Evolutionary conservation across 1,284 basidiomycete genomes (phyloP), one percentile per base, ranked within the genome.

Genomic region (Tylopilus orsonianus): DNA sequence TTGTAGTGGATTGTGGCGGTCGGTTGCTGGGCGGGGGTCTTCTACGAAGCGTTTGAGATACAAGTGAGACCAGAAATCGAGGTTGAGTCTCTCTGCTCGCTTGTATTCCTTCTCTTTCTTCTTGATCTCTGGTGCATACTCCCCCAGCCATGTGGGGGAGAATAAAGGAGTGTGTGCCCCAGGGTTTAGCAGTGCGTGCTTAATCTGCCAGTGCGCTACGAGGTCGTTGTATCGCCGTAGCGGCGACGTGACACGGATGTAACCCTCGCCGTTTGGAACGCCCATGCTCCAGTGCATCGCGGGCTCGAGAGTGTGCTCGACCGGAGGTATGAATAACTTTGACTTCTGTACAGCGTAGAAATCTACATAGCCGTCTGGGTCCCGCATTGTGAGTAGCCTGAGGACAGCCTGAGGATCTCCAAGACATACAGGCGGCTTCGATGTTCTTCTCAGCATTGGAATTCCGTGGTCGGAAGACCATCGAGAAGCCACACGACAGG

Each of bases 191-290:
- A 97, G 70, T 2, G 80, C 79, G 41, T 84, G 74, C 65, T 97
- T 96, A 68, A 99, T 82, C 68, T 98, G 95, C 93, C 94, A 99
- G 71, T 99, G 97, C 8, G 75, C 72, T 5, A 97, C 64, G 57
- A 98, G 69, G 69, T 99, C 97, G 34, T 75, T 69, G 67, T 85
- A 97, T 19, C 97, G 80, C 36, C 97, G 79, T 41, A 99, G 71
- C 0, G 97, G 97, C 3, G 87, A 91, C 1, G 97, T 98, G 4
- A 81, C 83, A n/a, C 90, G 81, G 9, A 78, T 70, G 66, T 99
- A 99, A 8, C 85, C 87, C 54, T 87, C 84, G 43, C 81, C 79
- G 1, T 76, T 74, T 1, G 75, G 72, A 20, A 94, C 68, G 5
- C 90, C 93, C 57, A 97, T 71, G 3, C 73, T 67, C 72, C 78